Evolutionary conservation across 805 yeast species (phyloP).

Genomic region (Candida manassasensis): DNA sequence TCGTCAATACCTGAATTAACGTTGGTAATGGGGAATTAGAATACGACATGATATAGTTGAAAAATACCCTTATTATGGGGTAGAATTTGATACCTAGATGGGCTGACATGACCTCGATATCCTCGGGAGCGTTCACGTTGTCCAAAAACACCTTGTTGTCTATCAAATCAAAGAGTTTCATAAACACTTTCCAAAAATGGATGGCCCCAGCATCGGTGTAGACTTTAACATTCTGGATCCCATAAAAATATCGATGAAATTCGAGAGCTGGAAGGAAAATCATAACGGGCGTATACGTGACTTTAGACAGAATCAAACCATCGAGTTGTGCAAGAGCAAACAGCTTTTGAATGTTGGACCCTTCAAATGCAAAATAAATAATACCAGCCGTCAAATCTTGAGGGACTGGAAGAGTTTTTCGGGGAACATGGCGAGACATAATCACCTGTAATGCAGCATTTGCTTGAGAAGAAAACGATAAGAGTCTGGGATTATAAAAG

Average conservation of each 20-base stretch:
- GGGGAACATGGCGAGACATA: background rate
- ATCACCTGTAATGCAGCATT: constrained; percentile 2
- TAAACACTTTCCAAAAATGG: constrained; percentile 45
- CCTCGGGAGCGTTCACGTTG: constrained; percentile 23
- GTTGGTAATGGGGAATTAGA: constrained; percentile 49
- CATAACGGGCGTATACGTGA: constrained; percentile 6
- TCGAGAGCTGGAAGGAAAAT: constrained; percentile 38
- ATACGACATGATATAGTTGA: constrained; percentile 49
- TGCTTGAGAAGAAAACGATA: background rate
- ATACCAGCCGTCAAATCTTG: constrained; percentile 41
- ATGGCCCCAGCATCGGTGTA: constrained; percentile 40
- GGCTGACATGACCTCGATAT: constrained; percentile 26
- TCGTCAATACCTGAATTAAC: constrained; percentile 47
- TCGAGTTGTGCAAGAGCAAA: constrained; percentile 39
- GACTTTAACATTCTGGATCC: constrained; percentile 48
- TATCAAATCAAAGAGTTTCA: constrained; percentile 31
- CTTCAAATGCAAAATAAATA: constrained; percentile 53
- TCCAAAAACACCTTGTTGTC: constrained; percentile 30
- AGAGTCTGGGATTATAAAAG: constrained; percentile 4
- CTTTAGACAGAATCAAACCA: constrained; percentile 2
- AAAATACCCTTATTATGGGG: constrained; percentile 37
- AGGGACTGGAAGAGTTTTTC: constrained; percentile 5
- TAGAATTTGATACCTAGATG: constrained; percentile 26
- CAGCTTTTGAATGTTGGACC: constrained; percentile 36
- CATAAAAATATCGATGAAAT: constrained; percentile 44